Evolutionary conservation across 768 basidiomycete genomes (phyloP), one percentile per base, ranked within the genome.

Genomic region (Tulasnella sp.): DNA sequence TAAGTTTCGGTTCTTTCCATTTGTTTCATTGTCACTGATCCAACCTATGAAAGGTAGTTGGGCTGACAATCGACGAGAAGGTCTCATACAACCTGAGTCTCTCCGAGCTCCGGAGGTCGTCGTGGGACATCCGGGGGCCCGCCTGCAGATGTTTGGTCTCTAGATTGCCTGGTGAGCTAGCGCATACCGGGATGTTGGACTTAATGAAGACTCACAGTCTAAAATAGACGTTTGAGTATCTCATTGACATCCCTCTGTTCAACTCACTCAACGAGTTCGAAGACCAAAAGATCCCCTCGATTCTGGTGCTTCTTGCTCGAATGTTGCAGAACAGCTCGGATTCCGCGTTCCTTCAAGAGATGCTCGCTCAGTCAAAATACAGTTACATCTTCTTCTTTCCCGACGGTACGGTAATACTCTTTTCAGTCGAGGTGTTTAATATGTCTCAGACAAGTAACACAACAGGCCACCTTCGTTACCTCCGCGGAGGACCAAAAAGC

Each of bases 121-220:
- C 5, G 63, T 77, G 0, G 75, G n/a, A 7, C 36, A 67, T 62
- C 1, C 8, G 72, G 76, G 76, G 70, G 68, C 7, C 52, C 74
- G 1, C 69, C 74, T 0, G 37, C 69, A 9, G 74, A 77, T 40
- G 74, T 73, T 14, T 77, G 75, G 72, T 68, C 52, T 35, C 36
- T 75, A 5, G 76, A 72, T 9, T 75, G 73, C 66, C 37, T 76
- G 47, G 76, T 76, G 41, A n/a, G 74, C 59, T 29, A 29, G 19
- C 32, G 7, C 40, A 7, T 16, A 40, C 8, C 26, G 6, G 22
- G 22, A n/a, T 8, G 14, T 29, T 1, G 7, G 16, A 9, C 22
- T 32, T 59, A 16, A 40, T 16, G 40, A 40, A 40, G 8, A 16
- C 40, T n/a, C n/a, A n/a, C 40, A 40, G 40, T 7, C 8, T 16